These are phyloP conservation scores for Calonectria honghensis DNA, from an alignment of 2,329 filamentous ascomycete species.

Conservation along the genomic window DNA sequence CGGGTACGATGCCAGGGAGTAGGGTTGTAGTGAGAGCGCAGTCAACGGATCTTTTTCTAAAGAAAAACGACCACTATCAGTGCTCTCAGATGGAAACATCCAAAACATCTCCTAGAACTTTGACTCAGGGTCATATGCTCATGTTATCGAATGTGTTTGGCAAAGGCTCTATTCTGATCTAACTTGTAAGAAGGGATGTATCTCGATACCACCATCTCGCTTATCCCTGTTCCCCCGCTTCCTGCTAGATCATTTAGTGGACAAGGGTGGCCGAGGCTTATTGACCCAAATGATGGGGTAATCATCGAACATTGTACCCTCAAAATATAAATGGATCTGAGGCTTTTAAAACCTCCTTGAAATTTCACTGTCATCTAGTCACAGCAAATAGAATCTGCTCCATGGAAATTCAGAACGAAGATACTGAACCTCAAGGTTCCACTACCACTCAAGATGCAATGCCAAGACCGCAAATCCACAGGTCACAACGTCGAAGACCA, in stretches of 20 bases:
- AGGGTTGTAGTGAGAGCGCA: neutral
- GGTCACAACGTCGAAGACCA: neutral
- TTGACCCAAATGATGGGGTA: neutral
- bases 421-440: neutral
- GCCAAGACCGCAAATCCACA: neutral
- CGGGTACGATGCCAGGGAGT: neutral
- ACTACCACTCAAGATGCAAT: neutral
- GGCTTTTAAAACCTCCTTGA: neutral
- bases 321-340: neutral
- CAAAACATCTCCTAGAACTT: neutral
- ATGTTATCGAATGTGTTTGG: neutral
- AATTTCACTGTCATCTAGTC: neutral
- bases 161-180: neutral
- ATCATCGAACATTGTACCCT: neutral
- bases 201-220: neutral
- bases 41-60: neutral
- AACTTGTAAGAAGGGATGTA: neutral
- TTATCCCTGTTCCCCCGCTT: conserved; percentile 4
- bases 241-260: neutral
- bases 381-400: neutral
- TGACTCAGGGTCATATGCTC: neutral
- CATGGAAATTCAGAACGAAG: neutral
- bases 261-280: neutral
- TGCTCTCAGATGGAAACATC: neutral
- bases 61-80: neutral